Base-by-base conservation (phyloP, 108 stramenopile species). In the Skeletonema costatum region DNA sequence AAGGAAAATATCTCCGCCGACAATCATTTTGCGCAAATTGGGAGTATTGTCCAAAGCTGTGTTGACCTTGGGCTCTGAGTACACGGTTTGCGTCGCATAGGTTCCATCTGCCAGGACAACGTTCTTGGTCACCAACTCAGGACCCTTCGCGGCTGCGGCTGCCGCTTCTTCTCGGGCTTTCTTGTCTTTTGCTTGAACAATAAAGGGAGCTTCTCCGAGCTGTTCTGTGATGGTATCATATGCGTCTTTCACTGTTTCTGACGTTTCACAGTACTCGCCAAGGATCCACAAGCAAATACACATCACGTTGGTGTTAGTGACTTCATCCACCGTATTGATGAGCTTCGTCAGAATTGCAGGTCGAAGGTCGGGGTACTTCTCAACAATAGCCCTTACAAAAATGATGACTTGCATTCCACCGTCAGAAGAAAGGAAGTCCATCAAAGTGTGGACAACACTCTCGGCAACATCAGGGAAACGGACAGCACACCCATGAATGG, bases 61-160 rank as follows among this genome's bases (percentile, higher is more conserved):
- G 32, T 71, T 70, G 64, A 89, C 80, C 58, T 85, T 79, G 7
- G 77, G 64, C 67, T 93, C 86, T 7, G 75, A 83, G 72, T 94
- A 93, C 17, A 92, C 83, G 1, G 97, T 97, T 83, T 99, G 98
- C 1, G 98, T 98, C 13, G 99, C 98, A 76, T 99, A 99, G 13
- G 98, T 99, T 48, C 99, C 99, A 83, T 99, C 99, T 6, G 98
- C 76, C 14, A 99, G 86, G 1, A 99, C 96, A n/a, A 98, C 96
- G 71, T 97, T 97, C 81, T 97, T 97, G 32, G 97, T 96, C 38
- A 93, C 85, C 68, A 92, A 77, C 73, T 90, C 91, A 5, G 90
- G 91, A 46, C 83, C 89, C 56, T 76, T 70, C 21, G 73, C 86
- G n/a, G 86, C 93, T 59, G 73, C 76, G 21, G 78, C 86, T 3